These are phyloP conservation scores for Cystobasidium ongulense DNA, from an alignment of 768 basidiomycete species.

Conservation along the genomic window DNA sequence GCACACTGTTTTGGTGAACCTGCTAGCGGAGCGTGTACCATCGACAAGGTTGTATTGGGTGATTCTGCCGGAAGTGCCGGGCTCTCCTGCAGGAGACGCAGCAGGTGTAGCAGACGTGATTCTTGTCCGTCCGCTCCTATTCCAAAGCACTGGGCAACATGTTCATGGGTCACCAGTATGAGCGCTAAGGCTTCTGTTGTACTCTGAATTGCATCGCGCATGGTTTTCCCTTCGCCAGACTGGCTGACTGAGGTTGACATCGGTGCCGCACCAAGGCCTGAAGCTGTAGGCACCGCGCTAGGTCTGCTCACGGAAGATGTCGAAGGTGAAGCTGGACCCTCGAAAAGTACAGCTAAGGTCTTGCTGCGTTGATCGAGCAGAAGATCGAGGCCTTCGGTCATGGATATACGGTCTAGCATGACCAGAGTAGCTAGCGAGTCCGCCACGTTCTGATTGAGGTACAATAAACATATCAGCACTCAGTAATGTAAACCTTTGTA, in stretches of 20 bases:
- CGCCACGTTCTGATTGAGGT: background rate
- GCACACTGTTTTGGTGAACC: background rate
- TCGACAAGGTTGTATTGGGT: background rate
- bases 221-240: background rate
- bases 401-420: background rate
- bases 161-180: constrained; percentile 22
- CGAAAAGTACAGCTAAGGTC: background rate
- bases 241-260: background rate
- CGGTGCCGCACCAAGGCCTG: background rate
- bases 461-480: background rate
- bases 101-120: constrained; percentile 25
- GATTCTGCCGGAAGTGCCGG: background rate
- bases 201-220: constrained; percentile 29
- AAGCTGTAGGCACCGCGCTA: background rate
- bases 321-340: background rate
- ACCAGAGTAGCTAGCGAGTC: background rate
- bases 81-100: constrained; percentile 10
- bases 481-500: too few species aligned
- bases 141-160: background rate
- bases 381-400: background rate
- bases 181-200: constrained; percentile 29
- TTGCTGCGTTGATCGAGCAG: background rate
- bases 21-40: background rate
- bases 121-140: background rate
- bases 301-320: background rate